Percentiles rank a stretch among this genome's conserved stretches.
phyloP scores from a whole-genome alignment of 2,329 filamentous ascomycete genomes.

The Pseudogymnoascus sp. region DNA sequence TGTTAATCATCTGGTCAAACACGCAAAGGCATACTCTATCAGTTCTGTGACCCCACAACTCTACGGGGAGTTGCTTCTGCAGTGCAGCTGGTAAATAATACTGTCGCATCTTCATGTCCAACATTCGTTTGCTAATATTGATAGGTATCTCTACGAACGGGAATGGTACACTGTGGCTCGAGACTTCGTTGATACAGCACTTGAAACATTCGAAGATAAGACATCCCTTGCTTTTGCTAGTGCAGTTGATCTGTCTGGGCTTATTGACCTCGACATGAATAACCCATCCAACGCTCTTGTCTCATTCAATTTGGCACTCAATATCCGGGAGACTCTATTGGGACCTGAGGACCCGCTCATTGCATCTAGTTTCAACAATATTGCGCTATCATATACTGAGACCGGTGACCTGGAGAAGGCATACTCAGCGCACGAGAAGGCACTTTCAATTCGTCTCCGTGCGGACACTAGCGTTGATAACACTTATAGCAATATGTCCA shows the following conservation, averaged over 20 bases:
- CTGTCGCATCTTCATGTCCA: background rate
- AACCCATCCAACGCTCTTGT: slow-evolving; percentile 20
- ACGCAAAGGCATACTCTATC: slow-evolving; percentile 18
- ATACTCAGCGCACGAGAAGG: slow-evolving; percentile 24
- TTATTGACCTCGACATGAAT: slow-evolving; percentile 29
- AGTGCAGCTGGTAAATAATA: slow-evolving; percentile 22
- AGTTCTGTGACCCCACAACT: slow-evolving; percentile 12
- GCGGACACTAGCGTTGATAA: slow-evolving; percentile 29
- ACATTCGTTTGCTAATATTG: background rate
- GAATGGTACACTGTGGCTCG: slow-evolving; percentile 25
- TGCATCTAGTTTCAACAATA: slow-evolving; percentile 28
- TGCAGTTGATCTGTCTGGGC: slow-evolving; percentile 27
- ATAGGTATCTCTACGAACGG: slow-evolving; percentile 30
- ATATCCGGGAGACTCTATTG: slow-evolving; percentile 21
- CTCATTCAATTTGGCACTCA: slow-evolving; percentile 22
- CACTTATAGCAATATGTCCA: slow-evolving; percentile 34
- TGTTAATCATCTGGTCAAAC: slow-evolving; percentile 23
- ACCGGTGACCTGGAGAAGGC: slow-evolving; percentile 27
- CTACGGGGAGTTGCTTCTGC: slow-evolving; percentile 25
- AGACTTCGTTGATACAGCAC: slow-evolving; percentile 22
- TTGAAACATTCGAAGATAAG: slow-evolving; percentile 22
- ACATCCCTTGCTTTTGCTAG: slow-evolving; percentile 24
- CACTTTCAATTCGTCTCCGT: slow-evolving; percentile 25
- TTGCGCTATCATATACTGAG: slow-evolving; percentile 31
- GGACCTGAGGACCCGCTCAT: slow-evolving; percentile 25